Percentiles rank a stretch among this genome's conserved stretches.
These are phyloP conservation scores for Geranomyces michiganensis DNA, from an alignment of 192 early-diverging fungal species.

Conservation along the genomic window DNA sequence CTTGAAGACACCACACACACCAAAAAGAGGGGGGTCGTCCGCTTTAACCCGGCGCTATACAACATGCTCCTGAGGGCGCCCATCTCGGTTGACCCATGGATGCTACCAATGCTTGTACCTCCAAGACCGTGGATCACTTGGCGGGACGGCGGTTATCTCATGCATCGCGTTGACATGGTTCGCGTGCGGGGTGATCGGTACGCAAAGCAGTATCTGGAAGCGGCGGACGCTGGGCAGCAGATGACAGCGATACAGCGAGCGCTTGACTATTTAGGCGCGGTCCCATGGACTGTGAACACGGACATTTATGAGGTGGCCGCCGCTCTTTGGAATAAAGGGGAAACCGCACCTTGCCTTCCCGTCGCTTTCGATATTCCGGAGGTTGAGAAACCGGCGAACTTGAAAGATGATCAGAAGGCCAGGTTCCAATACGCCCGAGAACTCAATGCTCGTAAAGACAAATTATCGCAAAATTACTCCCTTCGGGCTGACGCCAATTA, in stretches of 20 bases:
- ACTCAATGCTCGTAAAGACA: conserved; percentile 31
- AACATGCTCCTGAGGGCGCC: conserved; percentile 68
- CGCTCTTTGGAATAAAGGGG: conserved; percentile 87
- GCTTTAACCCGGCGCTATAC: conserved; percentile 65
- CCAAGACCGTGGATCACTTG: conserved; percentile 89
- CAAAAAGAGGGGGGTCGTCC: conserved; percentile 76
- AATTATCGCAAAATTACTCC: conserved; percentile 71
- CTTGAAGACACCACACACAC: conserved; percentile 22
- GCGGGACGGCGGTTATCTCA: conserved; percentile 84
- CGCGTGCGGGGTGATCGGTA: conserved; percentile 70
- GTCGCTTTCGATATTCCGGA: conserved; percentile 22
- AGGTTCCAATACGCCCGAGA: conserved; percentile 42
- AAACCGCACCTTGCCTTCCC: conserved; percentile 69
- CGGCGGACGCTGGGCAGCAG: conserved; percentile 76
- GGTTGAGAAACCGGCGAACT: conserved; percentile 52
- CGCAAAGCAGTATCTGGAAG: conserved; percentile 75
- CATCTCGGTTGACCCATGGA: conserved; percentile 68
- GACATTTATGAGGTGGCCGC: conserved; percentile 76
- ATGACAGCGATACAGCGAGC: conserved; percentile 71
- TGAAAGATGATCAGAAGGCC: conserved; percentile 48
- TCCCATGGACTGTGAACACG: conserved; percentile 87
- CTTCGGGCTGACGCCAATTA: conserved; percentile 91
- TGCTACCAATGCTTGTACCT: conserved; percentile 92
- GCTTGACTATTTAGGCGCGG: conserved; percentile 85
- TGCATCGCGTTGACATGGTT: conserved; percentile 72